A percentile compares a stretch with the other conserved stretches of the same genome.
phyloP scores from a whole-genome alignment of 148 eudicot genomes.

The Arbutus unedo region DNA sequence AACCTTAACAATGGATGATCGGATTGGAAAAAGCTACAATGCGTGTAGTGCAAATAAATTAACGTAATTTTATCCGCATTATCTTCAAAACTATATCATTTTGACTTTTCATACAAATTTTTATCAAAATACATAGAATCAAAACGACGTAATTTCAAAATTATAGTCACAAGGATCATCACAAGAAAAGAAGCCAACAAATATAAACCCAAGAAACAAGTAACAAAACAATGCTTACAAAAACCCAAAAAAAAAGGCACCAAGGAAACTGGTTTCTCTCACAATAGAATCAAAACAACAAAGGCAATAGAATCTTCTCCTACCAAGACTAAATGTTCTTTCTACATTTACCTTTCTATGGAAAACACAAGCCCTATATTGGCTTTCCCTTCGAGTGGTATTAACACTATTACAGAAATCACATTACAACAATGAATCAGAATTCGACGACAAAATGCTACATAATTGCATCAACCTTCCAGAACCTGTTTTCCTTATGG shows the following conservation, averaged over 20 bases:
- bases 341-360: neutral
- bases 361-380: neutral
- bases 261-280: neutral
- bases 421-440: conserved; percentile 23
- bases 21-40: too few species aligned
- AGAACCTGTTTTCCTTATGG: conserved; percentile 4
- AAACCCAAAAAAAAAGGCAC: neutral
- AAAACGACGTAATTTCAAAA: too few species aligned
- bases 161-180: neutral
- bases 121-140: too few species aligned
- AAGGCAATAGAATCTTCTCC: neutral
- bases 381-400: neutral
- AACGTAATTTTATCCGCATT: too few species aligned
- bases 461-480: conserved; percentile 8
- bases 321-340: neutral
- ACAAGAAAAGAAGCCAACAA: neutral
- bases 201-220: neutral
- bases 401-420: neutral
- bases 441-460: conserved; percentile 7
- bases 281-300: neutral
- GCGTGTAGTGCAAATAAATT: too few species aligned
- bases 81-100: too few species aligned
- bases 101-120: too few species aligned
- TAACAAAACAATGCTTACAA: neutral
- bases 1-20: too few species aligned